Evolutionary conservation across 176 grass and related monocot genomes (phyloP).

Genomic region (bread wheat (Triticum aestivum)): DNA sequence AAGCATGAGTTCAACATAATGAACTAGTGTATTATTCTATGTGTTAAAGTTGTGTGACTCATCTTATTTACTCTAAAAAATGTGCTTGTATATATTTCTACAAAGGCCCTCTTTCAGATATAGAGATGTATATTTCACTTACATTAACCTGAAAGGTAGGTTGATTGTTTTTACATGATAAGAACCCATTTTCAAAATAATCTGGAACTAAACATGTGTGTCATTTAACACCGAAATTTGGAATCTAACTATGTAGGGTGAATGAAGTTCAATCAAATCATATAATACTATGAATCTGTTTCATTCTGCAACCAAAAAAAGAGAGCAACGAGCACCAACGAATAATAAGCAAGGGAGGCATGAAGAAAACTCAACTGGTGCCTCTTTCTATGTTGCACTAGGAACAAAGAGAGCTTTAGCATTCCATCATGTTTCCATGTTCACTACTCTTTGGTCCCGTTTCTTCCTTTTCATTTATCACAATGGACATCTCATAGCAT

Average conservation of each 20-base stretch:
- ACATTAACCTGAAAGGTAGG: not conserved
- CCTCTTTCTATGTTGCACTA: not conserved
- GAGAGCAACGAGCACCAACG: constrained; percentile 5
- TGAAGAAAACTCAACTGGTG: not conserved
- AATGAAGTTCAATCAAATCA: no score
- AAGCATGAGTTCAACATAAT: not conserved
- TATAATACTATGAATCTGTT: no score
- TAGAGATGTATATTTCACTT: not conserved
- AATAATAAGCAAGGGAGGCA: constrained; percentile 21
- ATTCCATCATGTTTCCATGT: not conserved
- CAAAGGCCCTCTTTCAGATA: not conserved
- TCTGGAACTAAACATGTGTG: not conserved
- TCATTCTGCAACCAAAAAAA: no score
- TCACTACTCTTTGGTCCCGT: not conserved
- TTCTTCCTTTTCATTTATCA: not conserved
- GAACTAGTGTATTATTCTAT: not conserved
- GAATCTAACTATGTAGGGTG: no score
- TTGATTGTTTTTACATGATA: not conserved
- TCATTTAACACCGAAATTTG: no score
- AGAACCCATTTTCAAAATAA: not conserved
- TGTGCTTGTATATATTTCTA: not conserved
- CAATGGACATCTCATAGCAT: not conserved
- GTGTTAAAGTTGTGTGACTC: not conserved
- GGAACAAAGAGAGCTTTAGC: not conserved
- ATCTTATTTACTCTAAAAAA: not conserved